These are phyloP conservation scores for Monosporascus ibericus DNA, from an alignment of 2,329 filamentous ascomycete genomes.

Conservation along the genomic window DNA sequence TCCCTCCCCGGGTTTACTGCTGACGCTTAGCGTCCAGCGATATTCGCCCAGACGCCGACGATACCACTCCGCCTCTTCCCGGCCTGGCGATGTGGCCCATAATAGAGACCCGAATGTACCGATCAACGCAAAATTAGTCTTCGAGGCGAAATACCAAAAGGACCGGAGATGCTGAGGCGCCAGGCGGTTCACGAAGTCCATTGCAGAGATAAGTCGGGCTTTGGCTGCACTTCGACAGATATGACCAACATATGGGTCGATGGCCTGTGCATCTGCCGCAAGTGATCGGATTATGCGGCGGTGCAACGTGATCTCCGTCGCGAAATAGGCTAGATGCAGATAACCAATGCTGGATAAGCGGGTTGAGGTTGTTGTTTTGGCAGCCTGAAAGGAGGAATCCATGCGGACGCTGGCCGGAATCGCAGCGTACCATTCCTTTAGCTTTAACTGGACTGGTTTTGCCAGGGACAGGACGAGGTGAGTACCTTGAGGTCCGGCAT, in stretches of 20 bases:
- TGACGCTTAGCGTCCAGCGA: slow-evolving; percentile 87
- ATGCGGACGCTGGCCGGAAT: slow-evolving; percentile 61
- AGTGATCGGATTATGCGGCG: slow-evolving; percentile 84
- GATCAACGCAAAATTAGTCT: slow-evolving; percentile 89
- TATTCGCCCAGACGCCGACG: slow-evolving; percentile 80
- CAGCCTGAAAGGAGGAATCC: slow-evolving; percentile 49
- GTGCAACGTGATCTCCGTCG: slow-evolving; percentile 89
- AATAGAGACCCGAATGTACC: slow-evolving; percentile 88
- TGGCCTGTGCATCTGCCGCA: slow-evolving; percentile 35
- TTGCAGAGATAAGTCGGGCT: slow-evolving; percentile 86
- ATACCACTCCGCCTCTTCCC: slow-evolving; percentile 92
- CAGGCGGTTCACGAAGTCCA: slow-evolving; percentile 95
- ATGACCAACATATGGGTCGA: slow-evolving; percentile 78
- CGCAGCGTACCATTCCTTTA: slow-evolving; percentile 75
- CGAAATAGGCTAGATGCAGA: slow-evolving; percentile 87
- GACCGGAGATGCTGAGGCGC: slow-evolving; percentile 79
- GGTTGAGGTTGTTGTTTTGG: slow-evolving; percentile 30
- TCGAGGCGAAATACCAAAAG: slow-evolving; percentile 88
- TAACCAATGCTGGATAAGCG: slow-evolving; percentile 63
- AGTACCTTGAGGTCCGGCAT: slow-evolving; percentile 63
- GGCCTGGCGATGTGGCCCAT: slow-evolving; percentile 80
- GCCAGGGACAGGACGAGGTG: slow-evolving; percentile 68
- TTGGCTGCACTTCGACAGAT: slow-evolving; percentile 93
- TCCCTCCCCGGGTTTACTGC: slow-evolving; percentile 61
- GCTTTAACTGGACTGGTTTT: slow-evolving; percentile 75